Percentiles rank a stretch among this genome's conserved stretches.
Evolutionary conservation across 1,284 basidiomycete species (phyloP).

Genomic region (Fomitiporia mediterranea): DNA sequence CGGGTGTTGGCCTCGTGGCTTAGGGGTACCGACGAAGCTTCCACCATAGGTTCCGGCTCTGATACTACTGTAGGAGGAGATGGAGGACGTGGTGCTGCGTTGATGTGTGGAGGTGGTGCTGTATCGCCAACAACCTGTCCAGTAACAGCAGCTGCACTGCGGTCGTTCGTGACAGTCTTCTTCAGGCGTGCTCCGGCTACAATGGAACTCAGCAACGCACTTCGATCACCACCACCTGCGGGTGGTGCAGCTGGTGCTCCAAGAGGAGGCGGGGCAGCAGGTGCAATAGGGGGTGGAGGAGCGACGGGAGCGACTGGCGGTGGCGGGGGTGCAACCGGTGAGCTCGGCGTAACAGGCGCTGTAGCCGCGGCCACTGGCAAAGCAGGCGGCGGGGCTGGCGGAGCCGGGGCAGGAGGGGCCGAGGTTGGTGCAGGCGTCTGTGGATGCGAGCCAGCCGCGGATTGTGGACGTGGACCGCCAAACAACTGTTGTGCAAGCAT

Average conservation of each 20-base stretch:
- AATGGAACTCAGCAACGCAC: constrained; percentile 79
- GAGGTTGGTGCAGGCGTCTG: constrained; percentile 36
- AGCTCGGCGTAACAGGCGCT: constrained; percentile 4
- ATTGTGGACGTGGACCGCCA: constrained; percentile 50
- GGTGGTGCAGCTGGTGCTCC: constrained; percentile 33
- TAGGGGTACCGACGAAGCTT: constrained; percentile 28
- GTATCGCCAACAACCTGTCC: constrained; percentile 78
- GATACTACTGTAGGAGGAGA: constrained; percentile 36
- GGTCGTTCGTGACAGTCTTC: constrained; percentile 83
- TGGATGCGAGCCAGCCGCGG: constrained; percentile 28
- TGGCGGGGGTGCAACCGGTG: constrained; percentile 31
- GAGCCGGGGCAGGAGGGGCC: constrained; percentile 32
- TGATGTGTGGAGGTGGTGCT: constrained; percentile 72
- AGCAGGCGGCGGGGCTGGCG: constrained; percentile 33
- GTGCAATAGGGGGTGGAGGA: constrained; percentile 33
- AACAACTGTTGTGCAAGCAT: constrained; percentile 79
- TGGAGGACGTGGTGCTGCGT: constrained; percentile 38
- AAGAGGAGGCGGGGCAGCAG: constrained; percentile 37
- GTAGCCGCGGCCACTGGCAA: constrained; percentile 28
- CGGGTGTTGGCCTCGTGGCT: constrained; percentile 24
- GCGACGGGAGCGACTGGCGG: constrained; percentile 35
- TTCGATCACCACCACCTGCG: constrained; percentile 46
- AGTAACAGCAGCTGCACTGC: constrained; percentile 62
- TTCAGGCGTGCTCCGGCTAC: constrained; percentile 73
- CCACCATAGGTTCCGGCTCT: constrained; percentile 19